A percentile compares a stretch with the other conserved stretches of the same genome.
These are phyloP conservation scores for Dendrostoma leiphaemia DNA, from an alignment of 2,329 filamentous ascomycete genomes.

Conservation along the genomic window DNA sequence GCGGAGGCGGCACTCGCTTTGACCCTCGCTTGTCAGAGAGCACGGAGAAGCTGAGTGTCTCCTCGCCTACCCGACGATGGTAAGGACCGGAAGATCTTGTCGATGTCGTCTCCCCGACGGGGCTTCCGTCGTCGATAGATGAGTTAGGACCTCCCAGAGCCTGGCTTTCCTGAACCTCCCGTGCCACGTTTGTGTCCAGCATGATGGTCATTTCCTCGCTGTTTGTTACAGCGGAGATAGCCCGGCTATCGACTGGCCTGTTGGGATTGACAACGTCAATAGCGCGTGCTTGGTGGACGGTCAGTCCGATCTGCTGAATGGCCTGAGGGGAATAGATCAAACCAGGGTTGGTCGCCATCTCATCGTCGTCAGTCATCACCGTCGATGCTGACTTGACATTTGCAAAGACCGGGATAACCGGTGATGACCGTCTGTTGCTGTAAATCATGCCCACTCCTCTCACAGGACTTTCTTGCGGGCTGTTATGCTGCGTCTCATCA, in stretches of 20 bases:
- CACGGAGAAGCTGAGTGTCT: slow-evolving; percentile 57
- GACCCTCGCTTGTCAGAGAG: slow-evolving; percentile 43
- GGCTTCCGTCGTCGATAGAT: slow-evolving; percentile 21
- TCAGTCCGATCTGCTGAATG: slow-evolving; percentile 42
- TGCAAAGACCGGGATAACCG: slow-evolving; percentile 42
- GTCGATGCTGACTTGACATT: slow-evolving; percentile 26
- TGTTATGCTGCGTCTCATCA: slow-evolving; percentile 37
- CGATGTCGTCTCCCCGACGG: slow-evolving; percentile 20
- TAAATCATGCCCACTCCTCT: slow-evolving; percentile 22
- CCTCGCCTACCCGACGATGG: slow-evolving; percentile 58
- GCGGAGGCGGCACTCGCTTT: slow-evolving; percentile 55
- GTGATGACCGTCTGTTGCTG: slow-evolving; percentile 46
- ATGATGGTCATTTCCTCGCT: slow-evolving; percentile 42
- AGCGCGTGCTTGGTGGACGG: slow-evolving; percentile 38
- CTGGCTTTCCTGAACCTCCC: slow-evolving; percentile 16
- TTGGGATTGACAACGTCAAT: slow-evolving; percentile 33
- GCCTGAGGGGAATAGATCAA: slow-evolving; percentile 49
- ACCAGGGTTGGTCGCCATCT: slow-evolving; percentile 45
- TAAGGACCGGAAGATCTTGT: slow-evolving; percentile 33
- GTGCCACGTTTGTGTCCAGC: slow-evolving; percentile 36
- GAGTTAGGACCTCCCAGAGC: not conserved
- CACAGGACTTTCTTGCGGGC: slow-evolving; percentile 29
- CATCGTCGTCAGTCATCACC: slow-evolving; percentile 37
- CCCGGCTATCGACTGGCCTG: slow-evolving; percentile 22
- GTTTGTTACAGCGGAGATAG: slow-evolving; percentile 22